Conservation (phyloP, 2,329 filamentous ascomycete species). For the Trichothecium sympodiale region DNA sequence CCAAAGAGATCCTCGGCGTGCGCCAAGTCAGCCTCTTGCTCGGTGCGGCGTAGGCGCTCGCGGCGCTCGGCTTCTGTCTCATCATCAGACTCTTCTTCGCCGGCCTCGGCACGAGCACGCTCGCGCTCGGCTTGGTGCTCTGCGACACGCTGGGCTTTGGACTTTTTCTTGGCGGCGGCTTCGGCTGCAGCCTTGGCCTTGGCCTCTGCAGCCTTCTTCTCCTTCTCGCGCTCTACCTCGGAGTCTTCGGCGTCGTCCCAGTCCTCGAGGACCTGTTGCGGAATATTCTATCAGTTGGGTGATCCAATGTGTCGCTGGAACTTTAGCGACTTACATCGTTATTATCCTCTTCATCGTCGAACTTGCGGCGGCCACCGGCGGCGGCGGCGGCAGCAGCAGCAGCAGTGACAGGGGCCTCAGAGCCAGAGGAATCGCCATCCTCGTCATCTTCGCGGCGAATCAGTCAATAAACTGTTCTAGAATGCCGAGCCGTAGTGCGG, state of each 20-base stretch:
- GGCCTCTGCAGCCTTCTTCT: constrained; percentile 70
- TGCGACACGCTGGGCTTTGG: constrained; percentile 74
- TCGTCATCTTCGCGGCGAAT: constrained; percentile 23
- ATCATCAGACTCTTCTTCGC: constrained; percentile 53
- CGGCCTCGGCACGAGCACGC: constrained; percentile 37
- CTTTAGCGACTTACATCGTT: constrained; percentile 50
- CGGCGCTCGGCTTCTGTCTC: constrained; percentile 65
- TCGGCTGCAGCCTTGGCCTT: constrained; percentile 86
- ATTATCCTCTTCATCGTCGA: constrained; percentile 86
- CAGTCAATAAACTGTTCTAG: not conserved
- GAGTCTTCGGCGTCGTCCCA: constrained; percentile 98
- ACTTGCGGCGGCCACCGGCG: constrained; percentile 44
- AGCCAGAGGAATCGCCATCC: constrained; percentile 24
- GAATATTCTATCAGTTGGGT: constrained; percentile 1
- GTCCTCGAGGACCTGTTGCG: constrained; percentile 72
- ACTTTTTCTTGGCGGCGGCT: constrained; percentile 83
- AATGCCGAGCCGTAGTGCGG: too few species aligned
- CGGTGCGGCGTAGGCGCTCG: constrained; percentile 63
- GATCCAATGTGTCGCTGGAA: not conserved
- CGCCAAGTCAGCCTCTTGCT: constrained; percentile 79
- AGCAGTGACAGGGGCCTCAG: constrained; percentile 24
- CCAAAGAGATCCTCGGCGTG: constrained; percentile 90
- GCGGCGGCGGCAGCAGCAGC: constrained; percentile 9
- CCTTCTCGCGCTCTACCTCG: constrained; percentile 93
- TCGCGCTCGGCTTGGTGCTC: constrained; percentile 59